Base-by-base conservation (phyloP, 2,329 filamentous ascomycete genomes). In the Xylariales sp. region DNA sequence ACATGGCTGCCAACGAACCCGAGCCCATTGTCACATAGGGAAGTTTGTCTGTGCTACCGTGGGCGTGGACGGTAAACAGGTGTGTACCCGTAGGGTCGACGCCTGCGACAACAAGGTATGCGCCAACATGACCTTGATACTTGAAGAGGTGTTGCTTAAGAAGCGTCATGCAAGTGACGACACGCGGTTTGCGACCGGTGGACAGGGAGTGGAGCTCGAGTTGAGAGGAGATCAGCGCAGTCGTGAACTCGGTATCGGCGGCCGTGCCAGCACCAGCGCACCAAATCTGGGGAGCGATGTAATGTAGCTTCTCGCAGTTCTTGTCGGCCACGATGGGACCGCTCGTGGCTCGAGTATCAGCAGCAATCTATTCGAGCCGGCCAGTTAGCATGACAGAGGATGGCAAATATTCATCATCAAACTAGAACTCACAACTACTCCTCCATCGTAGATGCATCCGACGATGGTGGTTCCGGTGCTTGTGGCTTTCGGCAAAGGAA, bases 221-320 rank as follows among this genome's bases (percentile, higher is more conserved):
- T 72, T 97, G 93, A 49, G 93, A 98, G 57, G 90, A 96, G 73
- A 97, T 95, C 66, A 98, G 83, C 60, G 91, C 86, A 43, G 93
- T 98, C 53, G 93, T 98, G 76, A 98, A 98, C 72, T 98, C 93
- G 50, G 91, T 97, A 66, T 98, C 93, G 56, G 93, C 93, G 45
- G 93, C 93, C 36, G 93, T 98, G 65, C 94, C 93, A 52, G 93
- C 94, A 53, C 93, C 93, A 8, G 93, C 93, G 69, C 93, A 98
- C 93, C 93, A 98, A 68, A 98, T 98, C 67, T 96, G 89, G 43
- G 93, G 91, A 29, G 93, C 78, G 65, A 98, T 98, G 76, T 94
- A 98, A 73, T 98, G 93, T 49, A 98, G 83, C 74, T 98, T 98
- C 72, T 98, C 91, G 74, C 93, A 97, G 78, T 98, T 98, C 88